Percentiles rank a stretch among this genome's conserved stretches.
phyloP scores from a whole-genome alignment of 257 asterid species.

The Schizonepeta tenuifolia region DNA sequence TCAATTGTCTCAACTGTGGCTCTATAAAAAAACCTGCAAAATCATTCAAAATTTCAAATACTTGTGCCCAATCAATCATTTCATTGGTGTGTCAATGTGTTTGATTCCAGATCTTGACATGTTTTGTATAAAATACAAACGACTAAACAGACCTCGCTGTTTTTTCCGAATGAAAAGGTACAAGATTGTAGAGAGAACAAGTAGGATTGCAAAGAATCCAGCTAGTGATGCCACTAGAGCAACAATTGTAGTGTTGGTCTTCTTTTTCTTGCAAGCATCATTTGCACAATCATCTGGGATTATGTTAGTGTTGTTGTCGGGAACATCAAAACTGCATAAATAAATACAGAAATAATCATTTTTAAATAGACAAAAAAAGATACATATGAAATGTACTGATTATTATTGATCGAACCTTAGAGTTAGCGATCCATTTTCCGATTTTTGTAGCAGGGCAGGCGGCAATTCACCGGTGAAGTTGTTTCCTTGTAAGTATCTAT shows the following conservation, averaged over 20 bases:
- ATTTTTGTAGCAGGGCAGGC: conserved; percentile 35
- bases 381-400: no score
- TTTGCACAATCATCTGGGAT: no score
- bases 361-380: no score
- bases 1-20: conserved; percentile 28
- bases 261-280: no score
- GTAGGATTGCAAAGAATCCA: neutral
- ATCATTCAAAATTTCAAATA: neutral
- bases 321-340: no score
- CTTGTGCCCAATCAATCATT: no score
- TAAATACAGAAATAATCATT: no score
- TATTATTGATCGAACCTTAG: conserved; percentile 32
- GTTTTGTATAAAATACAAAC: no score
- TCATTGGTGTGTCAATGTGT: no score
- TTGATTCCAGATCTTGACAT: no score
- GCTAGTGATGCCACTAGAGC: neutral
- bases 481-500: conserved; percentile 46
- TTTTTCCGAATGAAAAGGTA: neutral
- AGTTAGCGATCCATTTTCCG: conserved; percentile 31
- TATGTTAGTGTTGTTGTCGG: no score
- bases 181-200: neutral
- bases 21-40: neutral
- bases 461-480: conserved; percentile 45
- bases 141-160: neutral
- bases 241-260: neutral